phyloP scores from a whole-genome alignment of 495 filamentous ascomycete species.

The Acidomyces sp. region DNA sequence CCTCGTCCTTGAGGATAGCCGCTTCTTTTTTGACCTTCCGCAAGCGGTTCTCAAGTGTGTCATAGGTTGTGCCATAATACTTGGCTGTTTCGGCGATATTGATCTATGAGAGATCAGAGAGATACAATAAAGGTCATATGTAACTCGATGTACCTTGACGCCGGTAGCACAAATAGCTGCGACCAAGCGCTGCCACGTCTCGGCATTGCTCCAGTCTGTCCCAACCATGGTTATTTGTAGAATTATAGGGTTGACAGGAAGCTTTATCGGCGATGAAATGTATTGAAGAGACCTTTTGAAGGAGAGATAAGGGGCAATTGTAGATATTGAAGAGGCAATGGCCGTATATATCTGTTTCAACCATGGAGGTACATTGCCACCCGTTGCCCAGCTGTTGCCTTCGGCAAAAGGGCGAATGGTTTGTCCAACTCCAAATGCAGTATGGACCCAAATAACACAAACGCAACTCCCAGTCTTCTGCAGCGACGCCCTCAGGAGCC shows the following conservation, averaged over 20 bases:
- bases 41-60: slow-evolving; percentile 32
- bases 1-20: slow-evolving; percentile 19
- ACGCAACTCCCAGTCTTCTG: no score
- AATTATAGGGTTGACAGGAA: not conserved
- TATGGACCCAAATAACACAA: no score
- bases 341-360: not conserved
- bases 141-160: slow-evolving; percentile 14
- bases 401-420: no score
- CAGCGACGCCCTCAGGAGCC: no score
- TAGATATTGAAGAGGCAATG: not conserved
- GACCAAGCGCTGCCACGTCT: slow-evolving; percentile 17
- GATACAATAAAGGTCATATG: not conserved
- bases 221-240: not conserved
- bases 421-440: no score
- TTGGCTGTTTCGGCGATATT: slow-evolving; percentile 6
- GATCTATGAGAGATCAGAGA: slow-evolving; percentile 1
- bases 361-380: not conserved
- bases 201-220: slow-evolving; percentile 11
- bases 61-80: slow-evolving; percentile 30
- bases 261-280: not conserved
- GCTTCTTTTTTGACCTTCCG: slow-evolving; percentile 26
- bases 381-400: slow-evolving; percentile 1
- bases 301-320: not conserved
- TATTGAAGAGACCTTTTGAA: not conserved
- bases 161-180: slow-evolving; percentile 16